phyloP scores from a whole-genome alignment of 768 basidiomycete species.

The Cubamyces sp. region DNA sequence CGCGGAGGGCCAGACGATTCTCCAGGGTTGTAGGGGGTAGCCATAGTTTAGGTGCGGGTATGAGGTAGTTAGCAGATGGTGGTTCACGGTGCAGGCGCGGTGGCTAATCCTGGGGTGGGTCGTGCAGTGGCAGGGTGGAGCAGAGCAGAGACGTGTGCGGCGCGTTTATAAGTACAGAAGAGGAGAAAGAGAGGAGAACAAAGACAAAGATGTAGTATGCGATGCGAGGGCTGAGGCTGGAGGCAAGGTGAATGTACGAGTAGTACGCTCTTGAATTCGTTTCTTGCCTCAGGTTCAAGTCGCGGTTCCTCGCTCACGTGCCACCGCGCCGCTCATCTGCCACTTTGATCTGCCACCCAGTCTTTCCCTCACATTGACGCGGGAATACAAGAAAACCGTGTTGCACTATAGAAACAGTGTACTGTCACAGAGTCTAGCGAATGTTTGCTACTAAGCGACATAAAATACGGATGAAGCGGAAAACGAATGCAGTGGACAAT shows the following conservation, averaged over 20 bases:
- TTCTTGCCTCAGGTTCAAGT: slow-evolving; percentile 13
- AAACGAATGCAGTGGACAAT: slow-evolving; percentile 24
- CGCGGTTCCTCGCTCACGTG: slow-evolving; percentile 16
- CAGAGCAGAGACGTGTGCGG: background rate
- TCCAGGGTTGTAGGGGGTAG: slow-evolving; percentile 23
- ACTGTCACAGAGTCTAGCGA: slow-evolving; percentile 26
- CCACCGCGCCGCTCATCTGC: slow-evolving; percentile 2
- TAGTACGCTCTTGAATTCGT: background rate
- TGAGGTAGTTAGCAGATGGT: background rate
- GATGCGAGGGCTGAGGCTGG: background rate
- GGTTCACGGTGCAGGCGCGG: background rate
- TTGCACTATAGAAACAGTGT: slow-evolving; percentile 24
- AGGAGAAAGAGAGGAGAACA: background rate
- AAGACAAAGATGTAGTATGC: background rate
- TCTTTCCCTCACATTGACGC: too few species aligned
- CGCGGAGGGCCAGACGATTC: slow-evolving; percentile 35
- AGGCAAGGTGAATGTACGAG: background rate
- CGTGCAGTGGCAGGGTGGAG: background rate
- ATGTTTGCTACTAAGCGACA: slow-evolving; percentile 24
- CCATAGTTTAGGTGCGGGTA: slow-evolving; percentile 9
- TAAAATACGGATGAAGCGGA: slow-evolving; percentile 20
- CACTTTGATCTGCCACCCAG: too few species aligned
- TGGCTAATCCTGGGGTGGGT: background rate
- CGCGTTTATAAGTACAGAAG: slow-evolving; percentile 1
- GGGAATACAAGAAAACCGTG: slow-evolving; percentile 1